A percentile compares a stretch with the other conserved stretches of the same genome.
Conservation (phyloP, 2,329 filamentous ascomycete species). For the Ophiostoma quercus region DNA sequence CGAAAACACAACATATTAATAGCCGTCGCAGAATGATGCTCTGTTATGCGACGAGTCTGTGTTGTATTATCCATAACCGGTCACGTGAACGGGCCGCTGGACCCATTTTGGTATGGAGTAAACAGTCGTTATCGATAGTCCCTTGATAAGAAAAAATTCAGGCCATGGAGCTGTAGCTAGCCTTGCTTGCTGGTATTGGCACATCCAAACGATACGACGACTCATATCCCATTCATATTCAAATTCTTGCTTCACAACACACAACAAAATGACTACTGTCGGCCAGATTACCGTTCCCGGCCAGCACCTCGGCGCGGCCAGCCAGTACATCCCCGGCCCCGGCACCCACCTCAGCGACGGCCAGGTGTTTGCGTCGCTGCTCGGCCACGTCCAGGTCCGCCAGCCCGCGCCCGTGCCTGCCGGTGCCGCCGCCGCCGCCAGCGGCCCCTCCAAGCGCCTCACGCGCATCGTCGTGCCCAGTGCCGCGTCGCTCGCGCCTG, state of each 20-base stretch:
- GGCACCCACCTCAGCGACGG: constrained; percentile 78
- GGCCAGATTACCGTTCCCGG: constrained; percentile 65
- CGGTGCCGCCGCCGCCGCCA: constrained; percentile 35
- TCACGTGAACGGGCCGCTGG: background rate
- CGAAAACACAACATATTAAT: background rate
- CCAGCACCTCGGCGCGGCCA: constrained; percentile 65
- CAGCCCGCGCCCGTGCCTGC: constrained; percentile 33
- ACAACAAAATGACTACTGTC: constrained; percentile 16
- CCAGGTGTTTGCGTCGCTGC: constrained; percentile 74
- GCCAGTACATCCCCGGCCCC: constrained; percentile 65
- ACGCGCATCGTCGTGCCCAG: constrained; percentile 48
- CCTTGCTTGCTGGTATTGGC: background rate
- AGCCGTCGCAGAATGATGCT: background rate
- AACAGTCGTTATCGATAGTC: background rate
- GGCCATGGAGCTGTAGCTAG: background rate
- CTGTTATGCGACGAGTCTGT: background rate
- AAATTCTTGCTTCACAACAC: background rate
- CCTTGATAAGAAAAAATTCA: background rate
- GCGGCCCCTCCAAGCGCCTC: constrained; percentile 51
- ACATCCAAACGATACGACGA: background rate
- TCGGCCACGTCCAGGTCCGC: constrained; percentile 61
- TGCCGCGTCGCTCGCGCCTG: constrained; percentile 36
- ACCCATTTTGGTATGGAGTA: background rate
- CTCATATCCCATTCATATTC: too few relatives aligned
- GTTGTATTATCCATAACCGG: too few relatives aligned